These are phyloP conservation scores for Sutorius australiensis DNA, from an alignment of 768 basidiomycete genomes.

Conservation along the genomic window DNA sequence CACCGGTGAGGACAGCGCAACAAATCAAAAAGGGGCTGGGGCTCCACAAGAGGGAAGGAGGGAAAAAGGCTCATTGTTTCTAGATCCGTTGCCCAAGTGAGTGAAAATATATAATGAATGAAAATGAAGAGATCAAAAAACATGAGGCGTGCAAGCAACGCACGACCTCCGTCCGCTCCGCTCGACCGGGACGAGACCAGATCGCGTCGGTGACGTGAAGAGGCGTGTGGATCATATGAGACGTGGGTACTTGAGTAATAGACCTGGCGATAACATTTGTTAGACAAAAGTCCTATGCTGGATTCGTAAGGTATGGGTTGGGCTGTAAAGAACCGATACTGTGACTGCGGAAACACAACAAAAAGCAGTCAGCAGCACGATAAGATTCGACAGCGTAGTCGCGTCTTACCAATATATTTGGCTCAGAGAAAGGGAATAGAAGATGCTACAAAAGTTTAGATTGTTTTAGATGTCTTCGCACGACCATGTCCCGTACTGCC, in stretches of 20 bases:
- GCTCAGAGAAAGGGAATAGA: background rate
- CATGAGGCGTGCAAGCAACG: background rate
- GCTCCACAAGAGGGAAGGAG: no score
- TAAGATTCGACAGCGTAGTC: background rate
- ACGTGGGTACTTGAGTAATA: conserved; percentile 9
- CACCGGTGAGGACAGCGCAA: background rate
- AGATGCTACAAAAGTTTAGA: conserved; percentile 56
- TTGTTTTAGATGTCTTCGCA: conserved; percentile 72
- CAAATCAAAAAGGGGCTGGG: background rate
- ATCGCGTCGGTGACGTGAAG: background rate
- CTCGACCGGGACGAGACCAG: background rate
- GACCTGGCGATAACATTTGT: conserved; percentile 11
- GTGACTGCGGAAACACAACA: conserved; percentile 1
- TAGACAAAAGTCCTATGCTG: conserved; percentile 10
- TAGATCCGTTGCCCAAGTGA: conserved; percentile 10
- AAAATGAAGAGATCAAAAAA: conserved; percentile 4
- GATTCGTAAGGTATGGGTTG: conserved; percentile 4
- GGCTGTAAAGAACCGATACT: background rate
- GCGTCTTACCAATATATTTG: conserved; percentile 7
- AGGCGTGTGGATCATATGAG: conserved; percentile 2
- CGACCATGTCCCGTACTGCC: conserved; percentile 76
- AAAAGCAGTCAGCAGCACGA: background rate
- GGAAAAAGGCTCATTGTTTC: background rate
- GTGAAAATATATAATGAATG: background rate
- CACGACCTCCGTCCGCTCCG: background rate